These are phyloP conservation scores for Pythium rhizo-oryzae DNA, from an alignment of 352 stramenopile species.

Conservation along the genomic window DNA sequence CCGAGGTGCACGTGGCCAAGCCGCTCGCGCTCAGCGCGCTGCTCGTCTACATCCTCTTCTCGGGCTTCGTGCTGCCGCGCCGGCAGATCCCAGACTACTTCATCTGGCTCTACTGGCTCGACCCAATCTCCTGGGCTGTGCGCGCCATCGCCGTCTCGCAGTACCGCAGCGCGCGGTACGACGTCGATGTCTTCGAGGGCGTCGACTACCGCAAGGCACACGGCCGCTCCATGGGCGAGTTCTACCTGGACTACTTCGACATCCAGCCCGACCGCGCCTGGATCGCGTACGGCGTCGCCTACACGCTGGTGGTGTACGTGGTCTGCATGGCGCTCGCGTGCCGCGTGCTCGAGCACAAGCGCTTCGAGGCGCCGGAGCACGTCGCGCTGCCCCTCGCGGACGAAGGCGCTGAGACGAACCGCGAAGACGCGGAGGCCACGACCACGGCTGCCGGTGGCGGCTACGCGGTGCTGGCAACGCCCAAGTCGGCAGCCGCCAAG, in stretches of 20 bases:
- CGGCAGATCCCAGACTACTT: slow-evolving; percentile 35
- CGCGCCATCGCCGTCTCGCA: slow-evolving; percentile 30
- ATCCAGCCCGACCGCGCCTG: slow-evolving; percentile 26
- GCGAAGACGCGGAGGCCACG: no score
- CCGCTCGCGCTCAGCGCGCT: slow-evolving; percentile 30
- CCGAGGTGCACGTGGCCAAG: slow-evolving; percentile 34
- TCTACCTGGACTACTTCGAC: slow-evolving; percentile 31
- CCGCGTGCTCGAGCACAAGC: slow-evolving; percentile 33
- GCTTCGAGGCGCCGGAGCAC: slow-evolving; percentile 29
- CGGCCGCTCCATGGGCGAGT: slow-evolving; percentile 31
- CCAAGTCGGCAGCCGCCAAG: slow-evolving; percentile 7
- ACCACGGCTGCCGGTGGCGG: no score
- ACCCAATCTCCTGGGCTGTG: slow-evolving; percentile 42
- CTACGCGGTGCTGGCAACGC: slow-evolving; percentile 19
- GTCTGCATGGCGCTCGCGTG: slow-evolving; percentile 28
- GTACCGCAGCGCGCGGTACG: slow-evolving; percentile 23
- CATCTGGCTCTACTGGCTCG: slow-evolving; percentile 39
- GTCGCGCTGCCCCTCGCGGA: slow-evolving; percentile 4
- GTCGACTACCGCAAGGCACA: slow-evolving; percentile 28
- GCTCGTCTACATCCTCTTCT: slow-evolving; percentile 37
- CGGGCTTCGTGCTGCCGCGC: slow-evolving; percentile 37
- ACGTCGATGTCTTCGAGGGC: slow-evolving; percentile 27
- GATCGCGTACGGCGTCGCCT: slow-evolving; percentile 34
- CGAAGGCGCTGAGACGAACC: neutral
- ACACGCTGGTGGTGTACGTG: slow-evolving; percentile 32